These are phyloP conservation scores for Talaromyces sp. DNA, from an alignment of 2,329 filamentous ascomycete species.

Conservation along the genomic window DNA sequence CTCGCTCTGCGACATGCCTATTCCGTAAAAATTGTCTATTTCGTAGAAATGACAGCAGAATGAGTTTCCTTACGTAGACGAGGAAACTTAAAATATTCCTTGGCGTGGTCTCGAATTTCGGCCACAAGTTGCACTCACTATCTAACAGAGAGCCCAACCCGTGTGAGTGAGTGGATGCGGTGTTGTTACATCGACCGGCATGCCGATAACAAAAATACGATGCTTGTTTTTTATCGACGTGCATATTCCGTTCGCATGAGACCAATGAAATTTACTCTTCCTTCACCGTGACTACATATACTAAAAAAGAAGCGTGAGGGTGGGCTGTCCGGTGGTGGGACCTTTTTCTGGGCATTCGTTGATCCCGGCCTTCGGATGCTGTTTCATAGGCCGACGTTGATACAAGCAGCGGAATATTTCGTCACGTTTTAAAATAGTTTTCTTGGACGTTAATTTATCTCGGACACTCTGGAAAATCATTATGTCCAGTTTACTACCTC, in stretches of 20 bases:
- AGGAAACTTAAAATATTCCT: not conserved
- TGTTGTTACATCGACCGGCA: not conserved
- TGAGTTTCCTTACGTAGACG: not conserved
- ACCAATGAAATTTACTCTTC: not conserved
- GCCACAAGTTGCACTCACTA: not conserved
- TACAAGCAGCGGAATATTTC: not conserved
- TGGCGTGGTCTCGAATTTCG: not conserved
- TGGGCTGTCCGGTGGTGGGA: not conserved
- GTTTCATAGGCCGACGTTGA: not conserved
- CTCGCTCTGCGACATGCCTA: not conserved
- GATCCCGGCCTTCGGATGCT: not conserved
- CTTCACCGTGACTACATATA: not conserved
- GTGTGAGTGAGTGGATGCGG: not conserved
- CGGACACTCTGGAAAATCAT: not conserved
- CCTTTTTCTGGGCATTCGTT: not conserved
- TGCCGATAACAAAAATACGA: not conserved
- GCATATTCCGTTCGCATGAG: not conserved
- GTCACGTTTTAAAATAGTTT: not conserved
- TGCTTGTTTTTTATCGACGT: not conserved
- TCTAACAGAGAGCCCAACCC: not conserved
- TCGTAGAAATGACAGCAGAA: not conserved
- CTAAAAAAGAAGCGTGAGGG: not conserved
- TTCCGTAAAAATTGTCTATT: not conserved
- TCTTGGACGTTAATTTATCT: not conserved
- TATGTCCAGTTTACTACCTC: not conserved